Evolutionary conservation across 2,329 filamentous ascomycete genomes (phyloP), one percentile per base, ranked within the genome.

Genomic region (Hypoxylon sp.): DNA sequence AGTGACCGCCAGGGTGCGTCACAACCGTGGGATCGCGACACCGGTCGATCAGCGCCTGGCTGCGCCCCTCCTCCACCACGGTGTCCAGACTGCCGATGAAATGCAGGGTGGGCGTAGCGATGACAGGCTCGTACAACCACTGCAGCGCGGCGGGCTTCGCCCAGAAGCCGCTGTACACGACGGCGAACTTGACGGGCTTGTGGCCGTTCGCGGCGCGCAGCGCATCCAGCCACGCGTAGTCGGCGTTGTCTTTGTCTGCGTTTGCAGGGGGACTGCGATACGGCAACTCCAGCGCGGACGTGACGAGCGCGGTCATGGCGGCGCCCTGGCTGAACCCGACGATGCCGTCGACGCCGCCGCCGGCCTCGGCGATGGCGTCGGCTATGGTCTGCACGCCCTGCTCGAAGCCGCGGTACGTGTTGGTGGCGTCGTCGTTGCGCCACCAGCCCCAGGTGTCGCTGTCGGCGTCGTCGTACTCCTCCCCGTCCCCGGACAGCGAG

Each of bases 1-100:
- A 91, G 70, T 97, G 93, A 0, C 92, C 92, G 5, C 93, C 93
- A 1, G 93, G 92, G 71, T 96, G 91, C 63, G 88, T 81, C 62
- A 83, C 67, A 58, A 83, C 76, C 66, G 77, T 34, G 0, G 78
- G 42, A 83, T 79, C 31, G 71, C 74, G 45, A 69, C 86, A 90
- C 35, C 80, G 78, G 16, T 91, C 84, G 2, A 89, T 78, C 50
- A 97, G 72, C 15, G 76, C 80, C 63, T 81, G 75, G 68, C 84
- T 90, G 65, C 90, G 77, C 43, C 72, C 71, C 75, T 97, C 92
- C 21, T 91, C 89, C 0, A 97, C 92, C 1, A 97, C 90, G 2
- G 88, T 90, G 74, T 97, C 93, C 61, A 96, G 75, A 44, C 84
- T 87, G 1, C 93, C 93, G 17, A 96, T 70, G 61, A 91, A 88